Conservation (phyloP, 2,329 filamentous ascomycete genomes). For the Paraphoma sp. region DNA sequence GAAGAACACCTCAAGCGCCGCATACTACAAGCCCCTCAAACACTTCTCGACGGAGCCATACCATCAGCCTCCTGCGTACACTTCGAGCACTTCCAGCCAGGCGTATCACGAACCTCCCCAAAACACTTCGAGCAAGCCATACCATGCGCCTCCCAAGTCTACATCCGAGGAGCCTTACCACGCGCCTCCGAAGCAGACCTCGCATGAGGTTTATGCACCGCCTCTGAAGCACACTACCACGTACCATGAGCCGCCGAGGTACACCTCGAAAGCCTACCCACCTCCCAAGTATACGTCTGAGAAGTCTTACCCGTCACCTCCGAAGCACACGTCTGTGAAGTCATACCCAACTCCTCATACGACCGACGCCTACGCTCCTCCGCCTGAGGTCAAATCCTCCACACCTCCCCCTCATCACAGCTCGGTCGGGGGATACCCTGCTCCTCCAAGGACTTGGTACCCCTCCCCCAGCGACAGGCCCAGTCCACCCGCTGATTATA, state of each 20-base stretch:
- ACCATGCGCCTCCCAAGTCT: background rate
- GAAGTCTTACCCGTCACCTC: background rate
- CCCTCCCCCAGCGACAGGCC: background rate
- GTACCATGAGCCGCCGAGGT: background rate
- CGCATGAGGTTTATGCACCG: background rate
- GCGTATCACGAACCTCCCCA: background rate
- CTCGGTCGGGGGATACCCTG: background rate
- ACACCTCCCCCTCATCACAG: background rate
- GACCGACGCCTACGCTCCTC: background rate
- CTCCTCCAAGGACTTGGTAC: background rate
- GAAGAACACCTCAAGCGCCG: no score
- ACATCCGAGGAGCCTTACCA: background rate
- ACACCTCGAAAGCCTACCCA: background rate
- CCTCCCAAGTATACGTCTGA: slow-evolving; percentile 1
- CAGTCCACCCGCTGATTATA: no score
- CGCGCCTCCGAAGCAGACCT: background rate
- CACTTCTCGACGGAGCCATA: no score
- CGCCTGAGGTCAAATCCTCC: background rate
- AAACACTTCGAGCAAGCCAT: background rate
- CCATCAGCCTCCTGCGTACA: no score
- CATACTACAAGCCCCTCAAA: no score
- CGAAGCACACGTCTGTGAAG: background rate
- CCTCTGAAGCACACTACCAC: slow-evolving; percentile 1
- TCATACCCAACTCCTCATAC: slow-evolving; percentile 1
- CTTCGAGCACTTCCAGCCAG: background rate